Evolutionary conservation across 768 basidiomycete genomes (phyloP).

Genomic region (Kwoniella heveanensis): DNA sequence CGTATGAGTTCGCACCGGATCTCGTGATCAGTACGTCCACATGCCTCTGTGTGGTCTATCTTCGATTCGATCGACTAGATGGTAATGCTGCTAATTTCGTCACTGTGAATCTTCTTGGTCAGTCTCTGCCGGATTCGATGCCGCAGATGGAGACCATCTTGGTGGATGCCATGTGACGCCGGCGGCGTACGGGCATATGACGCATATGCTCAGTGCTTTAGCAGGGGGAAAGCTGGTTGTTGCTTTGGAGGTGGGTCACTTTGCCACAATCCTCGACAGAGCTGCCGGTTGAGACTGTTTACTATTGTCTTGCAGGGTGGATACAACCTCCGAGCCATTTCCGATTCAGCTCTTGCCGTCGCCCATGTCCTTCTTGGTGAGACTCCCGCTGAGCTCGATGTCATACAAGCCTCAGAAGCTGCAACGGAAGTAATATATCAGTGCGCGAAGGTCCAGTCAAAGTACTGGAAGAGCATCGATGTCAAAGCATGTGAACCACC

Average conservation of each 20-base stretch:
- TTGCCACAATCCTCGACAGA: not conserved
- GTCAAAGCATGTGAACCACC: conserved; percentile 79
- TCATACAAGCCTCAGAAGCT: conserved; percentile 70
- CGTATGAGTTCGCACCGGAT: conserved; percentile 92
- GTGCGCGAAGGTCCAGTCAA: conserved; percentile 82
- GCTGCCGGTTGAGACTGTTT: conserved; percentile 3
- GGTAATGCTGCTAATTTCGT: not conserved
- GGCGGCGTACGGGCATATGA: conserved; percentile 96
- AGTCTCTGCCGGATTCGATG: conserved; percentile 99
- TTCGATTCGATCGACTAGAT: not conserved
- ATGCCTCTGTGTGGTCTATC: not conserved
- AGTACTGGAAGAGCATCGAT: conserved; percentile 85
- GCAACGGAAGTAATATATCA: conserved; percentile 89
- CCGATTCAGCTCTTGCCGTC: conserved; percentile 83
- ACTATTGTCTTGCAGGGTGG: conserved; percentile 70
- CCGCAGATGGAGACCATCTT: conserved; percentile 86
- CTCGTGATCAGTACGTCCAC: conserved; percentile 81
- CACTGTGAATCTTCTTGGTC: conserved; percentile 15
- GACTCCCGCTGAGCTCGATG: conserved; percentile 71
- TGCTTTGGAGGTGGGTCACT: conserved; percentile 75
- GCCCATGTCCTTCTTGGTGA: conserved; percentile 85
- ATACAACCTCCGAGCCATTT: conserved; percentile 87
- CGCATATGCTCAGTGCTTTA: conserved; percentile 87
- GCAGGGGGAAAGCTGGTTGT: conserved; percentile 88
- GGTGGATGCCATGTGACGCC: conserved; percentile 91